Evolutionary conservation across 2,329 filamentous ascomycete genomes (phyloP).

Genomic region (Beauveria sp.): DNA sequence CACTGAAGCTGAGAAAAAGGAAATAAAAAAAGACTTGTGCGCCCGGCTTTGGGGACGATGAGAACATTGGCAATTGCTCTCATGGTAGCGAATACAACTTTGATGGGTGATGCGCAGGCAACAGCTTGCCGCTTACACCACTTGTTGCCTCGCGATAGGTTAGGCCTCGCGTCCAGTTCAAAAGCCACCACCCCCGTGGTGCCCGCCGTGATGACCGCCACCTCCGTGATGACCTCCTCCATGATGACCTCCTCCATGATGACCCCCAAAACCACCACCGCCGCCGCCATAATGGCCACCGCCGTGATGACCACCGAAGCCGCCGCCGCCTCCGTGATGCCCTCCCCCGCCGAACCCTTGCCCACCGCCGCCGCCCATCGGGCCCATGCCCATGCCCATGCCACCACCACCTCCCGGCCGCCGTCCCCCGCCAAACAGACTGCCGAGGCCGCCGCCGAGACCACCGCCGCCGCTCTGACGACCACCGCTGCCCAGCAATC

Average conservation of each 20-base stretch:
- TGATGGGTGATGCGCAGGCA: too few relatives aligned
- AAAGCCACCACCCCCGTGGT: neutral
- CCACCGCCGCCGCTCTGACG: neutral
- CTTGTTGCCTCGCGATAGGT: neutral
- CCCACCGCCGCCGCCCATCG: neutral
- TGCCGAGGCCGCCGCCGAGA: neutral
- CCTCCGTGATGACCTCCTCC: neutral
- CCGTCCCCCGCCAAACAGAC: neutral
- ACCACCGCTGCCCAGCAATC: neutral
- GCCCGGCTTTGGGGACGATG: too few relatives aligned
- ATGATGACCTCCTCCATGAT: neutral
- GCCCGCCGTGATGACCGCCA: neutral
- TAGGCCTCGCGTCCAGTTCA: neutral
- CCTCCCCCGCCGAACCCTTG: too few relatives aligned
- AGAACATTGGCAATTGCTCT: too few relatives aligned
- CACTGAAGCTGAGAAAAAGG: neutral
- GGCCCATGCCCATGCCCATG: neutral
- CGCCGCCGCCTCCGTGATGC: neutral
- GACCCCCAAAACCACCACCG: neutral
- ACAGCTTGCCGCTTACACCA: neutral
- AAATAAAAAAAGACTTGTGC: neutral
- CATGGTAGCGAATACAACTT: too few relatives aligned
- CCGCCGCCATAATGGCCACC: neutral
- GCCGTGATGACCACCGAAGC: neutral
- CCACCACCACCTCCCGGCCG: neutral